Base-by-base conservation (phyloP, 345 rosid genomes). In the Salix udensis region DNA sequence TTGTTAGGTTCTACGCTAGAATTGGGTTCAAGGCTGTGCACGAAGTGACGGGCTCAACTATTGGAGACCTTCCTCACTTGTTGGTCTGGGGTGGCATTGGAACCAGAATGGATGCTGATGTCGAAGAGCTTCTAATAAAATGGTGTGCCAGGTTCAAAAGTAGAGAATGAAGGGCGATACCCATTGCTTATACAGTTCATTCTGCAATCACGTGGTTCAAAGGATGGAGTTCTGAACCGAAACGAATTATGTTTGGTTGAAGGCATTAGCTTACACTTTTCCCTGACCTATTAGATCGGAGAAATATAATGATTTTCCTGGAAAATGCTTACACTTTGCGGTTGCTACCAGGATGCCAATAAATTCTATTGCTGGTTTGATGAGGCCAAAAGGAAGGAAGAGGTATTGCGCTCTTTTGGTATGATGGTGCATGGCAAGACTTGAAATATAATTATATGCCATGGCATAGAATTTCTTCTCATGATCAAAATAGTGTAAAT, bases 51-150 rank as follows among this genome's bases (percentile, higher is more conserved):
- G 97, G 97, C 15, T 90, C 96, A 23, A 86, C 90, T 24, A 74
- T 91, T 18, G 92, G 89, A 69, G 97, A 93, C 83, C 74, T 88
- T 77, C 83, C 88, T 48, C 97, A 93, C 82, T 86, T 95, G 97
- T 83, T 95, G 79, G 89, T 87, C 13, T 95, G 97, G 97, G 98
- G 98, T 75, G 98, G 97, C 15, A 80, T 93, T 16, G 96, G 97
- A 60, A 95, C 97, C 50, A 87, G 92, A 64, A 93, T 95, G 97
- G 94, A 95, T 87, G 97, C 97, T 70, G 78, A 85, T 76, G 77
- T 90, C 55, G 88, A 84, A 76, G 85, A 87, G 71, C 96, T 92
- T n/a, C 87, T 92, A 36, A 18, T 86, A 19, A 91, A 91, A 78
- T 92, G 97, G 98, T 91, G 92, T 79, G 75, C 83, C 50, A 81